These are phyloP conservation scores for Anthracocystis walkeri DNA, from an alignment of 1,284 basidiomycete species.

Conservation along the genomic window DNA sequence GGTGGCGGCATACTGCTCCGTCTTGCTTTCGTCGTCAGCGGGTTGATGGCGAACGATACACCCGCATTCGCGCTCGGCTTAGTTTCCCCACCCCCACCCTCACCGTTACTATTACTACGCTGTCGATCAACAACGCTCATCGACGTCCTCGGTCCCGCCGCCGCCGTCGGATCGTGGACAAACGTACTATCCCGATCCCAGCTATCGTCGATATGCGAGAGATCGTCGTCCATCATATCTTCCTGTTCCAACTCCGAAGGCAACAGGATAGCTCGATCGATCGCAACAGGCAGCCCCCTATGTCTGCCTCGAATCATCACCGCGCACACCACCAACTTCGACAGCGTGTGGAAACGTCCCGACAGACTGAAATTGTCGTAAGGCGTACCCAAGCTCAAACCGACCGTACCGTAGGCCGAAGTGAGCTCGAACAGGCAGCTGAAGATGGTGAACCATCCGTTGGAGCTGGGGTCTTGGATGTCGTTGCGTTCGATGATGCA, in stretches of 20 bases:
- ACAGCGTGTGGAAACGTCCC: conserved; percentile 81
- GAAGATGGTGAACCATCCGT: conserved; percentile 71
- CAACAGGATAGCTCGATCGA: conserved; percentile 79
- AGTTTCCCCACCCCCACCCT: neutral
- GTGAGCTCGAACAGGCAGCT: conserved; percentile 80
- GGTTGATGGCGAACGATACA: conserved; percentile 37
- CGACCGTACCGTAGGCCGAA: conserved; percentile 75
- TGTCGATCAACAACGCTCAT: conserved; percentile 18
- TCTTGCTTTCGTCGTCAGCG: conserved; percentile 5
- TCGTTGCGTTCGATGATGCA: conserved; percentile 66
- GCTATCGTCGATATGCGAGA: conserved; percentile 35
- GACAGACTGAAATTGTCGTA: conserved; percentile 77
- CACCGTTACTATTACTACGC: conserved; percentile 22
- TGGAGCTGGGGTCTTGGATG: conserved; percentile 53
- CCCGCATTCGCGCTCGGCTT: conserved; percentile 21
- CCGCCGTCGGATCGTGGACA: conserved; percentile 13
- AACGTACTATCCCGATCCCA: conserved; percentile 44
- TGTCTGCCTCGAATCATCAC: conserved; percentile 96
- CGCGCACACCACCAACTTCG: conserved; percentile 81
- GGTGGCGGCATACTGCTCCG: conserved; percentile 33
- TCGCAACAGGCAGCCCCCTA: conserved; percentile 80
- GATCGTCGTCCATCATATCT: conserved; percentile 49
- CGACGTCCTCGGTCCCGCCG: conserved; percentile 17
- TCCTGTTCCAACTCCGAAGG: conserved; percentile 66
- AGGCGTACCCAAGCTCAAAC: conserved; percentile 77